A percentile compares a stretch with the other conserved stretches of the same genome.
Evolutionary conservation across 2,329 filamentous ascomycete genomes (phyloP).

Genomic region (Apiospora arundinis): DNA sequence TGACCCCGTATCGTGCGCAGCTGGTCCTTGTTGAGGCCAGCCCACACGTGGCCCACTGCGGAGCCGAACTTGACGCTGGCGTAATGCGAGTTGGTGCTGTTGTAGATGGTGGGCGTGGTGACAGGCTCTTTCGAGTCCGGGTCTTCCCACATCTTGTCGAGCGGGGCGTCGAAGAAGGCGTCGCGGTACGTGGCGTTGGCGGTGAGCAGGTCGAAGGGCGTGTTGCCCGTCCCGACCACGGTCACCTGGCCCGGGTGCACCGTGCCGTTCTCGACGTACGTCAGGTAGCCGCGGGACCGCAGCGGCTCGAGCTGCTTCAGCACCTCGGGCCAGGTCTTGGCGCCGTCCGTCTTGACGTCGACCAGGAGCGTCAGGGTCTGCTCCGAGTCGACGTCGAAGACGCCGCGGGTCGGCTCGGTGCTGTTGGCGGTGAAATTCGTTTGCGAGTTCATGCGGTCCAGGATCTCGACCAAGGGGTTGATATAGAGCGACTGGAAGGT

Average conservation of each 20-base stretch:
- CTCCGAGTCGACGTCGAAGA: conserved; percentile 60
- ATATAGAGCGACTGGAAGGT: conserved; percentile 71
- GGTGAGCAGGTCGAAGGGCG: conserved; percentile 62
- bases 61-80: conserved; percentile 60
- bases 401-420: conserved; percentile 54
- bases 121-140: conserved; percentile 34
- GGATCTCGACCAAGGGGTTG: conserved; percentile 64
- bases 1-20: conserved; percentile 50
- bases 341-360: conserved; percentile 69
- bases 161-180: conserved; percentile 71
- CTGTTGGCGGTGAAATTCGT: conserved; percentile 46
- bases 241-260: conserved; percentile 66
- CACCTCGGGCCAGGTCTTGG: conserved; percentile 58
- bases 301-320: conserved; percentile 64
- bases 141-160: conserved; percentile 49
- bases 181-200: conserved; percentile 62
- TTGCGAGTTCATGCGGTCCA: conserved; percentile 59
- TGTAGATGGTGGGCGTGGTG: conserved; percentile 42
- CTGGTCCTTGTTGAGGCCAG: conserved; percentile 48
- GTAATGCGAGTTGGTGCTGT: conserved; percentile 62
- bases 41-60: conserved; percentile 55
- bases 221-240: conserved; percentile 71
- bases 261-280: conserved; percentile 55
- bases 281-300: conserved; percentile 63
- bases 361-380: conserved; percentile 69